Evolutionary conservation across 2,329 filamentous ascomycete species (phyloP), one percentile per base, ranked within the genome.

Genomic region (Corynespora cassiicola): DNA sequence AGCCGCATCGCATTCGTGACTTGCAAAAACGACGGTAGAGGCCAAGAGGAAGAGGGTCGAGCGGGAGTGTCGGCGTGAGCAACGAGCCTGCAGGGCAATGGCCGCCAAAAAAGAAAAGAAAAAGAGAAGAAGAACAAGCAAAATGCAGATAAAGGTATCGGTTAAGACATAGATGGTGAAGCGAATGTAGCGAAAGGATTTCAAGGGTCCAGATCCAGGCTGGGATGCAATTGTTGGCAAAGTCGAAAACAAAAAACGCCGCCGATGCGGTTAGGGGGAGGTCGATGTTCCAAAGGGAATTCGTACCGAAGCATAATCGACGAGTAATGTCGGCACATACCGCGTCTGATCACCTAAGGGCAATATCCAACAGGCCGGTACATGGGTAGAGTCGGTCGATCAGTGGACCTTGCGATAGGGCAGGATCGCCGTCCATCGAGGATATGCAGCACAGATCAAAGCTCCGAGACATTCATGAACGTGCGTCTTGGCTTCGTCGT

Each of bases 141-240:
- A 24, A 32, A 42, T 47, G 43, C 43, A 47, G 14, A 45, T 50
- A 52, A 58, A 51, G 44, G 31, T 45, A 46, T 51, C 42, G 41
- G 38, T 41, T 60, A 61, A 61, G 47, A 61, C 58, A 61, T 43
- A 34, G n/a, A 31, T 43, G 33, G 37, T 52, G 60, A 63, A 62
- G 58, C 58, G 60, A 63, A 62, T 56, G 60, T 61, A 45, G 42
- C 58, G 50, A 57, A 58, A 33, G 42, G 39, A 25, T 21, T 38
- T 19, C 40, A 38, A 32, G 36, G 30, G 16, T 37, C 30, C 36
- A 45, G 40, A 28, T 42, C 37, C 45, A 29, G 36, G 34, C 45
- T 32, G 39, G 28, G 14, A 33, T 31, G 32, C 35, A 21, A 12
- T 23, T 35, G 29, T 32, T 31, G n/a, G 16, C 36, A 21, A 18